Evolutionary conservation across 2,329 filamentous ascomycete species (phyloP), one percentile per base, ranked within the genome.

Genomic region (Rhynchosporium graminicola): DNA sequence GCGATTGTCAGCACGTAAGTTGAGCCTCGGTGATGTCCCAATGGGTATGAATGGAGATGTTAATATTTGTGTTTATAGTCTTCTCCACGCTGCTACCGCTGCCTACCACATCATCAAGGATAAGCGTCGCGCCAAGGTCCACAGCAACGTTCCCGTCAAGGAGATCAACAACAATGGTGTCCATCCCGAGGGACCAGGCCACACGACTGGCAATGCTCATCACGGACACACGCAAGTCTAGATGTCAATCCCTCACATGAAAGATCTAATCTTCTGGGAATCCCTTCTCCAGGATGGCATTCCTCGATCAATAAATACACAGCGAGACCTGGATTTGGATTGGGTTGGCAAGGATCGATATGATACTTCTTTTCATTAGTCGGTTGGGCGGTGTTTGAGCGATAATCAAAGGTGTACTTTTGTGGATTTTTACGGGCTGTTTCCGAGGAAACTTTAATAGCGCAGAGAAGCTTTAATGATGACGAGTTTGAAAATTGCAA

Each of bases 1-100:
- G 77, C 77, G 7, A 79, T 80, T 50, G 67, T 79, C 60, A 78
- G 75, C 75, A 79, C 77, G 77, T 79, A 72, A 75, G 77, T 77
- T 50, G 36, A 54, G 3, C 45, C 20, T 8, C 7, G 7, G 13
- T 13, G 57, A 50, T 10, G 1, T 10, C 9, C 2, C 2, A 1
- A 36, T 10, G 5, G 3, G 55, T 29, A 43, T 12, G 38, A 33
- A 40, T 15, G 36, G 26, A 40, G 31, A 31, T 4, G 6, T 26
- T 43, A 55, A 29, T 46, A 43, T 43, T 4, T 43, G 12, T 13
- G 4, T 15, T 43, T 12, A 28, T 60, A 78, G 77, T 8, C 20
- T 79, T 20, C 73, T 80, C 5, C 77, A 80, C 63, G 75, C 76
- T 12, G 63, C 78, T 55, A 79, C 77, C 7, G 77, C 77, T 38